Conservation (phyloP, 495 filamentous ascomycete genomes). For the Daldinia decipiens region DNA sequence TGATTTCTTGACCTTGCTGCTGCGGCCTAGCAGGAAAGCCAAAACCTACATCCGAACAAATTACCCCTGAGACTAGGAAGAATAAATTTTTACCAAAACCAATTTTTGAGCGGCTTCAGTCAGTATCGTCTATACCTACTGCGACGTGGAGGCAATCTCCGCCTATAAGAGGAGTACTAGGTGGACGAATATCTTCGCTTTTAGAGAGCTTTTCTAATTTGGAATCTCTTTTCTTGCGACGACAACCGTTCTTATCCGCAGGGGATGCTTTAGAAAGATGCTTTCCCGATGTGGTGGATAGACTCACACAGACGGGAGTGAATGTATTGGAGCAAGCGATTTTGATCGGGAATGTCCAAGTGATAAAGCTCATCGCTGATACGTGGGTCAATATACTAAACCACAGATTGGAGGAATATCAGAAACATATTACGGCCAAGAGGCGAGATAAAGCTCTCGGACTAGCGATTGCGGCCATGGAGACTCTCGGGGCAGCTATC, state of each 20-base stretch:
- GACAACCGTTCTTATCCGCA: background rate
- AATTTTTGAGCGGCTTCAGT: background rate
- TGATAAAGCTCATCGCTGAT: slow-evolving; percentile 12
- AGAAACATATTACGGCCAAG: too few relatives aligned
- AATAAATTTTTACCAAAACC: background rate
- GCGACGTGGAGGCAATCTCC: background rate
- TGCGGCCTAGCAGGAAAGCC: background rate
- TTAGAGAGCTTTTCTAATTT: background rate
- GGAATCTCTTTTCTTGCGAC: background rate
- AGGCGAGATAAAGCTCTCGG: too few relatives aligned
- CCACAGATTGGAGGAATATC: too few relatives aligned
- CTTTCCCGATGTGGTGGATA: slow-evolving; percentile 5
- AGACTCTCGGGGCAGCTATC: slow-evolving; percentile 3
- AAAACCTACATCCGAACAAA: background rate
- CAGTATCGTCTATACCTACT: background rate
- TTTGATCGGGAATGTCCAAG: background rate
- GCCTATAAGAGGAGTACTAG: background rate
- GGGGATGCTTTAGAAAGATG: background rate
- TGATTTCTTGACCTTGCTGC: background rate
- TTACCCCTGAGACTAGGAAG: background rate
- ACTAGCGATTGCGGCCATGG: too few relatives aligned
- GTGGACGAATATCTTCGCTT: background rate
- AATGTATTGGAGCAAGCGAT: slow-evolving; percentile 10
- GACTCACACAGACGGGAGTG: slow-evolving; percentile 10
- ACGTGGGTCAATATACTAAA: slow-evolving; percentile 12